These are phyloP conservation scores for Chaetothyriales sp. DNA, from an alignment of 2,329 filamentous ascomycete species.

Conservation along the genomic window DNA sequence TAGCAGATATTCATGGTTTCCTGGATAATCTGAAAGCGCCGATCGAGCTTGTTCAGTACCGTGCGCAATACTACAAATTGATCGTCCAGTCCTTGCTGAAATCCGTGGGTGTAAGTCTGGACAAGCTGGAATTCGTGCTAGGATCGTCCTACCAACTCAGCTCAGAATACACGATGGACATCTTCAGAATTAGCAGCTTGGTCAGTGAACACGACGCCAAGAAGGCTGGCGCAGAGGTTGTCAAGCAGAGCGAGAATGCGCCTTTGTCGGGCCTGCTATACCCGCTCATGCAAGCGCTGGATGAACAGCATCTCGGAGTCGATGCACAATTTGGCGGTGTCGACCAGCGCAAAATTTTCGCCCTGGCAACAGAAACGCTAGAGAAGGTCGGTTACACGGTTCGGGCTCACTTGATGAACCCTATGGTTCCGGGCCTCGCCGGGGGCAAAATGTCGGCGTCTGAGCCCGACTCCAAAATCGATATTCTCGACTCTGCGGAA, in stretches of 20 bases:
- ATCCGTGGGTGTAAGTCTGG: constrained; percentile 64
- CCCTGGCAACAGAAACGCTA: constrained; percentile 68
- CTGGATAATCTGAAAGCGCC: constrained; percentile 54
- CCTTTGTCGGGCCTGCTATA: constrained; percentile 64
- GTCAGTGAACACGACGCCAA: constrained; percentile 70
- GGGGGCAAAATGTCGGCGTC: constrained; percentile 55
- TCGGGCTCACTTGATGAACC: constrained; percentile 62
- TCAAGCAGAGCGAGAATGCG: constrained; percentile 76
- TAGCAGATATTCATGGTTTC: constrained; percentile 50
- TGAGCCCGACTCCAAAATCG: constrained; percentile 72
- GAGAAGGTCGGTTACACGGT: constrained; percentile 75
- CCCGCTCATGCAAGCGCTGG: constrained; percentile 76
- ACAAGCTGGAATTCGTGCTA: constrained; percentile 68
- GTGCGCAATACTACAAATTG: constrained; percentile 70
- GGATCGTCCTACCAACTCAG: constrained; percentile 67
- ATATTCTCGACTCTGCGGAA: constrained; percentile 70
- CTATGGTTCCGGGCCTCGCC: constrained; percentile 76
- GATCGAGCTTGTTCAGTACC: constrained; percentile 69
- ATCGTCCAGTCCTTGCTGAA: constrained; percentile 62
- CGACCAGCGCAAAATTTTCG: constrained; percentile 84
- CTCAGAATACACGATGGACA: constrained; percentile 67
- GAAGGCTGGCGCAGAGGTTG: constrained; percentile 83
- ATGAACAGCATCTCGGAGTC: constrained; percentile 77
- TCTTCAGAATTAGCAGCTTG: constrained; percentile 60
- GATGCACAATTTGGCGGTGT: constrained; percentile 77